Evolutionary conservation across 257 asterid species (phyloP), one percentile per base, ranked within the genome.

Genomic region (Paraleonurus japonicus): DNA sequence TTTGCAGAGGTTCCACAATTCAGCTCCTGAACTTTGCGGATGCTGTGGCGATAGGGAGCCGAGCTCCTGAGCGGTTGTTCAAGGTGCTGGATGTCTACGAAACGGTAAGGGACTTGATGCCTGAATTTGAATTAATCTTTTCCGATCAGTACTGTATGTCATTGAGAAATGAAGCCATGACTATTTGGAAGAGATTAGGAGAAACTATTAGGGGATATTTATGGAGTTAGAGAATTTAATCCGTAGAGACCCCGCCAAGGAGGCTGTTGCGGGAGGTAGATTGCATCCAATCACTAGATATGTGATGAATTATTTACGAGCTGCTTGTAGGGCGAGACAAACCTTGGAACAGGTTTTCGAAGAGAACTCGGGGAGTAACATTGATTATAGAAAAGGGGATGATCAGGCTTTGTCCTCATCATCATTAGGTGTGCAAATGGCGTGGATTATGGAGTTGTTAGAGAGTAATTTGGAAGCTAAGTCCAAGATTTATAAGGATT

Each of bases 191-290:
- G 70, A 92, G 96, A 73, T 71, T 95, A 54, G 96, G 96, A 8
- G 98, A 95, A 35, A 88, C 94, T 43, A 81, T 89, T 59, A 86
- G 96, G 75, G 96, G 37, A 89, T 95, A 70, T 91, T 95, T 20
- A 92, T 91, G 98, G 99, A 95, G 51, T 81, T 95, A 61, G 96
- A 95, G 89, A 95, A 91, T 82, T 87, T 89, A 78, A 92, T 92
- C 69, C 87, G 98, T 8, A 82, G 96, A 57, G 99, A 95, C 37
- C 96, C 99, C 0, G 96, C 92, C 5, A 92, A 88, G 81, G 81
- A 89, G 11, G 83, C 95, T 0, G 95, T 95, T 19, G 93, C 96
- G 2, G 98, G 99, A 0, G 99, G 99, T 0, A 92, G 96, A 5
- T 78, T 95, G 68, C 99, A 95, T 71, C 99, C 99, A 3, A 95